Evolutionary conservation across 2,329 filamentous ascomycete species (phyloP).

Genomic region (Trichoderma guizhouense): DNA sequence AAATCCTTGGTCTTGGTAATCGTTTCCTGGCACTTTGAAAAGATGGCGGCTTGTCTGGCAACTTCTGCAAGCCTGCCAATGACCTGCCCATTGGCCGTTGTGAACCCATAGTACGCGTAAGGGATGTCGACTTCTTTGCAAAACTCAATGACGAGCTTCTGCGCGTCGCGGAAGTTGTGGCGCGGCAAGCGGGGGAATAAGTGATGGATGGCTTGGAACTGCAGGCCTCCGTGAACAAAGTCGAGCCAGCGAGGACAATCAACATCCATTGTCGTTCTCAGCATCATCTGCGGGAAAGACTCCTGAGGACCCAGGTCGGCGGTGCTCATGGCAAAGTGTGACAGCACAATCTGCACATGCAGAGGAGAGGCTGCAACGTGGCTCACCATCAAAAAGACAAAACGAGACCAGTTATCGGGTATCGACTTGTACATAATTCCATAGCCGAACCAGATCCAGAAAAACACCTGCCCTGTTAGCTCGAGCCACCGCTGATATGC

Average conservation of each 20-base stretch:
- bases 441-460: slow-evolving; percentile 66
- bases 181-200: slow-evolving; percentile 65
- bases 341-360: slow-evolving; percentile 69
- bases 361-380: slow-evolving; percentile 66
- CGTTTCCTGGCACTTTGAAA: slow-evolving; percentile 15
- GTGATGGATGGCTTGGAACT: slow-evolving; percentile 71
- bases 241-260: slow-evolving; percentile 70
- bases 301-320: slow-evolving; percentile 61
- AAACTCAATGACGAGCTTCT: slow-evolving; percentile 32
- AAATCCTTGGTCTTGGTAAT: background rate
- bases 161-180: slow-evolving; percentile 62
- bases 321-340: slow-evolving; percentile 70
- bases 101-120: slow-evolving; percentile 18
- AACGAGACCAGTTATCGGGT: slow-evolving; percentile 54
- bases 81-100: slow-evolving; percentile 18
- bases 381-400: slow-evolving; percentile 60
- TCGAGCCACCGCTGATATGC: slow-evolving; percentile 68
- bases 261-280: slow-evolving; percentile 71
- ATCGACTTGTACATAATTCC: slow-evolving; percentile 58
- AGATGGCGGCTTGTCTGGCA: slow-evolving; percentile 17
- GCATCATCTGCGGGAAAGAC: slow-evolving; percentile 66
- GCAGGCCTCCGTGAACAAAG: slow-evolving; percentile 68
- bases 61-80: slow-evolving; percentile 20
- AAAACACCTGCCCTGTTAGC: slow-evolving; percentile 54
- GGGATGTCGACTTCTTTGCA: slow-evolving; percentile 19